These are phyloP conservation scores for Chamaenerion angustifolium DNA, from an alignment of 345 rosid species.

Conservation along the genomic window DNA sequence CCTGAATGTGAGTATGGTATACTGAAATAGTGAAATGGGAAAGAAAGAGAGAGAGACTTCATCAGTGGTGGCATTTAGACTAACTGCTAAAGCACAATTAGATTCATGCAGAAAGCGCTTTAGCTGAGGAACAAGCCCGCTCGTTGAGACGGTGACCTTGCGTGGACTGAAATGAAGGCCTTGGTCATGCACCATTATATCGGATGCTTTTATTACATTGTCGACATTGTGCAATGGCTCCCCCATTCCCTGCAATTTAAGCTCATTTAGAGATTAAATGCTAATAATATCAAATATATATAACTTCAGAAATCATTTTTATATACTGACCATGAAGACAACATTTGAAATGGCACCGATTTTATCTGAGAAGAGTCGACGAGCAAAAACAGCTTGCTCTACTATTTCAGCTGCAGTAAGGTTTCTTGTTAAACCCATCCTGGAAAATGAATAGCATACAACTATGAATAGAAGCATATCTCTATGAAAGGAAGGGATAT, in stretches of 20 bases:
- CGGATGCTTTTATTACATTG: conserved; percentile 69
- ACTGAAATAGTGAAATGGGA: conserved; percentile 2
- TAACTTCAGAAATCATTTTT: background rate
- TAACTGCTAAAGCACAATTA: conserved; percentile 77
- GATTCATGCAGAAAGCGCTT: conserved; percentile 71
- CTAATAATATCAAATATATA: background rate
- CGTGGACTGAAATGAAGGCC: conserved; percentile 95
- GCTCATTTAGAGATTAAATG: conserved; percentile 3
- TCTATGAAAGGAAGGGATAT: background rate
- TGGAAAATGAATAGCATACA: conserved; percentile 13
- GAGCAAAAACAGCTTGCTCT: conserved; percentile 75
- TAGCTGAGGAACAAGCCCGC: conserved; percentile 90
- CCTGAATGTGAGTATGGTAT: background rate
- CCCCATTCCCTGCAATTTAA: conserved; percentile 74
- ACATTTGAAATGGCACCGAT: conserved; percentile 69
- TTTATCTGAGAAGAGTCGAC: conserved; percentile 46
- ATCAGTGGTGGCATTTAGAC: conserved; percentile 92
- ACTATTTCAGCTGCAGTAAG: conserved; percentile 78
- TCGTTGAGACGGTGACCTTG: conserved; percentile 86
- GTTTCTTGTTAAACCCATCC: conserved; percentile 89
- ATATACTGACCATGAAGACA: conserved; percentile 67
- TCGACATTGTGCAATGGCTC: conserved; percentile 86
- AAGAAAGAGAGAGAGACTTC: conserved; percentile 60
- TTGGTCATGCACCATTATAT: conserved; percentile 71
- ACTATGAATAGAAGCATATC: background rate